Percentiles rank a stretch among this genome's conserved stretches.
phyloP scores from a whole-genome alignment of 441 rosid genomes.

The Populus tomentosa region DNA sequence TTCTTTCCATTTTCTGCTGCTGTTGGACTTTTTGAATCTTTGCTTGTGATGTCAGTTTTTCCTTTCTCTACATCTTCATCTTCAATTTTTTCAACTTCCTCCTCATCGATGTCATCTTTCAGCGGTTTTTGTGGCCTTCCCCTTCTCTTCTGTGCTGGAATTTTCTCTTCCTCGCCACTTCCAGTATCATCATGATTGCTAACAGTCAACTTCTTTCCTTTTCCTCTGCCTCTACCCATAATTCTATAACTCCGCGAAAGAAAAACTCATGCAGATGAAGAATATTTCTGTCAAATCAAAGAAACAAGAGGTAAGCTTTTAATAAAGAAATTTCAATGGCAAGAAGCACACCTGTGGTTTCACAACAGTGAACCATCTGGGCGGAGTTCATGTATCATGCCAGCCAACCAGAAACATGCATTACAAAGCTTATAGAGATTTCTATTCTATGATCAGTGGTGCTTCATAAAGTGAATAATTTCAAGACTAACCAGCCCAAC shows the following conservation, averaged over 20 bases:
- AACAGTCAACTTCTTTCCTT: conserved; percentile 49
- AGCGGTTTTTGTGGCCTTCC: conserved; percentile 66
- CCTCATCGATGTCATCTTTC: conserved; percentile 53
- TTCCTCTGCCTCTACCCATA: conserved; percentile 83
- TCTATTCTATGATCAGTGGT: neutral
- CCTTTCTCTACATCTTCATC: conserved; percentile 52
- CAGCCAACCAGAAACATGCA: neutral
- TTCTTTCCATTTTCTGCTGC: conserved; percentile 51
- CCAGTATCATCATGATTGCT: conserved; percentile 49
- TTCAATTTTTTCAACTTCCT: conserved; percentile 45
- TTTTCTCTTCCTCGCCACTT: conserved; percentile 59
- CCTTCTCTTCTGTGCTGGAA: conserved; percentile 60
- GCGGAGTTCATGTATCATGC: neutral
- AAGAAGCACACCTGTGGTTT: neutral
- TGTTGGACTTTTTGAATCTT: conserved; percentile 35
- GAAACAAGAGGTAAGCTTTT: neutral
- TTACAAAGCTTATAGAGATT: no score
- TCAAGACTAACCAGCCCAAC: neutral
- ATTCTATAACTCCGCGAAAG: conserved; percentile 18
- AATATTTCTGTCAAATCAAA: conserved; percentile 34
- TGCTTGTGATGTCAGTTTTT: conserved; percentile 27
- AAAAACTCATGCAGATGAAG: conserved; percentile 23
- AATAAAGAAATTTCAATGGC: neutral
- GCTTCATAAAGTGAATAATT: neutral
- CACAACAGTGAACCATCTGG: neutral